These are phyloP conservation scores for Conticribra guillardii DNA, from an alignment of 108 stramenopile genomes.

Conservation along the genomic window DNA sequence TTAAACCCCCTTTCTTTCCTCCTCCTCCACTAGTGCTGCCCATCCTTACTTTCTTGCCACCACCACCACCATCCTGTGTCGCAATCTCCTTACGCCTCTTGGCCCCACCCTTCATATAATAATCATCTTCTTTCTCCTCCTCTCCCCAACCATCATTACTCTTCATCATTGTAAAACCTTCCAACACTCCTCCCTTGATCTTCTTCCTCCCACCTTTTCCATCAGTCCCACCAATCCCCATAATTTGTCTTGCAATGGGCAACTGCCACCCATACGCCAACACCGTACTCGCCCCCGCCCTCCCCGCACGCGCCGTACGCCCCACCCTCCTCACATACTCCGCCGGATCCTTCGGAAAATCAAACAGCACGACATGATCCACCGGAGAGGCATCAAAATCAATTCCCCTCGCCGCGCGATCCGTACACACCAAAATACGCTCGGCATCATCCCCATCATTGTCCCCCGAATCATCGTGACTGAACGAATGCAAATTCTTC, in stretches of 20 bases:
- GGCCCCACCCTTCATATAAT: conserved; percentile 32
- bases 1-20: too few relatives aligned
- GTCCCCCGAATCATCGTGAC: conserved; percentile 26
- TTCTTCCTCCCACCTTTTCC: conserved; percentile 15
- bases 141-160: conserved; percentile 36
- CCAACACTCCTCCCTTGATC: conserved; percentile 26
- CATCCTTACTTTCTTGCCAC: too few relatives aligned
- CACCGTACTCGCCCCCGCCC: conserved; percentile 84
- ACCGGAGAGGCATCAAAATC: conserved; percentile 77
- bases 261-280: conserved; percentile 89
- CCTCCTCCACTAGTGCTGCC: too few relatives aligned
- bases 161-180: conserved; percentile 45
- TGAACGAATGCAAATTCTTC: conserved; percentile 65
- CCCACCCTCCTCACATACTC: conserved; percentile 94
- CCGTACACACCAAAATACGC: conserved; percentile 91
- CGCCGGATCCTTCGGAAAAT: conserved; percentile 94
- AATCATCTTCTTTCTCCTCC: conserved; percentile 26
- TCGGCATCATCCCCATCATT: conserved; percentile 19
- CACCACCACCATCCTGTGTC: too few relatives aligned
- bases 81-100: conserved; percentile 33
- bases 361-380: conserved; percentile 93
- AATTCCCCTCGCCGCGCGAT: conserved; percentile 94
- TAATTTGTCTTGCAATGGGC: conserved; percentile 80
- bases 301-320: conserved; percentile 92
- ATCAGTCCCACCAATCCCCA: conserved; percentile 45